Evolutionary conservation across 108 stramenopile species (phyloP).

Genomic region (Thalassiosira profunda): DNA sequence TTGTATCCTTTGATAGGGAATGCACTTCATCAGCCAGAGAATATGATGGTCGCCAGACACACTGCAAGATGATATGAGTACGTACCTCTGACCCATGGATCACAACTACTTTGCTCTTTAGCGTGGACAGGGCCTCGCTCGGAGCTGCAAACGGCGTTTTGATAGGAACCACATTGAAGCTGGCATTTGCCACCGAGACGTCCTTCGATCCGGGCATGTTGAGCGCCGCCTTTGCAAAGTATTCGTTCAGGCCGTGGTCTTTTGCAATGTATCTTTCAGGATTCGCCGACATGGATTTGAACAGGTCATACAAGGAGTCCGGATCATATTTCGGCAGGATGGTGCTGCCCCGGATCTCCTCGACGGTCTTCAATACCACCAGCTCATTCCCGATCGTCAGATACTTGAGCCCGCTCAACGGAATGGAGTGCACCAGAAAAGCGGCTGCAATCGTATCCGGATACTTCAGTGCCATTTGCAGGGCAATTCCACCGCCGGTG

Average conservation of each 20-base stretch:
- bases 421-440: conserved; percentile 37
- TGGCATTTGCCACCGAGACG: conserved; percentile 9
- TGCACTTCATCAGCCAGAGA: too few species aligned
- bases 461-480: conserved; percentile 19
- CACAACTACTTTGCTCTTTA: conserved; percentile 30
- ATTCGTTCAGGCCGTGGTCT: conserved; percentile 6
- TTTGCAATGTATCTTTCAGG: conserved; percentile 5
- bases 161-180: conserved; percentile 35
- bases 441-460: conserved; percentile 23
- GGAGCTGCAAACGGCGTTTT: conserved; percentile 13
- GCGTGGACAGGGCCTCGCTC: neutral
- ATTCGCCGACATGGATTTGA: conserved; percentile 21
- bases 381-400: neutral
- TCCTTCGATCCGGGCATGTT: conserved; percentile 18
- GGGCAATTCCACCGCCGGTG: conserved; percentile 32
- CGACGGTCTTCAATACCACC: neutral
- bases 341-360: neutral
- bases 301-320: conserved; percentile 13
- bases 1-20: too few species aligned
- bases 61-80: too few species aligned
- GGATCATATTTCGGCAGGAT: conserved; percentile 1
- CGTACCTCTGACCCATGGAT: conserved; percentile 23
- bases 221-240: conserved; percentile 11
- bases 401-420: conserved; percentile 1
- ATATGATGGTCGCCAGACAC: too few species aligned